These are phyloP conservation scores for Fusarium stilboides DNA, from an alignment of 2,329 filamentous ascomycete species.

Conservation along the genomic window DNA sequence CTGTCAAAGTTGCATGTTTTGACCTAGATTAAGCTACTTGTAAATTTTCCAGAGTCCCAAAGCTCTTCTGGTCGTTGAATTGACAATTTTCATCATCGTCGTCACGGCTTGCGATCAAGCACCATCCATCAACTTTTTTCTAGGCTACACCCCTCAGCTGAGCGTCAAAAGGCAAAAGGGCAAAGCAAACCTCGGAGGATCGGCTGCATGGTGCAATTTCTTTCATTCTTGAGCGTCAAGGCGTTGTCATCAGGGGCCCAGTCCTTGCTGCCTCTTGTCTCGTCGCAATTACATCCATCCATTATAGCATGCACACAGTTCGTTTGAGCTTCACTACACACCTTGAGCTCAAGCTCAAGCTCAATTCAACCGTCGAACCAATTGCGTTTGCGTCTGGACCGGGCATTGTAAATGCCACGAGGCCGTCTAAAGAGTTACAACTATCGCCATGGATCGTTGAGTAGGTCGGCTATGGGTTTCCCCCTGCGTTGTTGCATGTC, in stretches of 20 bases:
- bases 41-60: conserved; percentile 47
- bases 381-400: conserved; percentile 16
- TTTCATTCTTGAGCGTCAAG: conserved; percentile 47
- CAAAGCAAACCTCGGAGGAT: conserved; percentile 49
- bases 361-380: conserved; percentile 28
- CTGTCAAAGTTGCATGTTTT: conserved; percentile 22
- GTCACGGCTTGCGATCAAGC: conserved; percentile 24
- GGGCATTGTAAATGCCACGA: conserved; percentile 31
- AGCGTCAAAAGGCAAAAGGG: conserved; percentile 42
- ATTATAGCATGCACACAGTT: conserved; percentile 4
- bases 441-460: conserved; percentile 27
- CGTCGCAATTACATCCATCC: conserved; percentile 26
- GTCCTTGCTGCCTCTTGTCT: conserved; percentile 39
- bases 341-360: conserved; percentile 18
- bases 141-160: conserved; percentile 47
- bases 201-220: conserved; percentile 48
- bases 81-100: conserved; percentile 23
- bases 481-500: conserved; percentile 39
- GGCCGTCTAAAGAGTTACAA: conserved; percentile 19
- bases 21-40: accelerated
- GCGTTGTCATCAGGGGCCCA: conserved; percentile 20
- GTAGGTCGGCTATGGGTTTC: conserved; percentile 7
- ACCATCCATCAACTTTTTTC: conserved; percentile 36
- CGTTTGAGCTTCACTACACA: conserved; percentile 7
- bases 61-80: conserved; percentile 43